These are phyloP conservation scores for Xeromyces bisporus DNA, from an alignment of 495 filamentous ascomycete genomes.

Conservation along the genomic window DNA sequence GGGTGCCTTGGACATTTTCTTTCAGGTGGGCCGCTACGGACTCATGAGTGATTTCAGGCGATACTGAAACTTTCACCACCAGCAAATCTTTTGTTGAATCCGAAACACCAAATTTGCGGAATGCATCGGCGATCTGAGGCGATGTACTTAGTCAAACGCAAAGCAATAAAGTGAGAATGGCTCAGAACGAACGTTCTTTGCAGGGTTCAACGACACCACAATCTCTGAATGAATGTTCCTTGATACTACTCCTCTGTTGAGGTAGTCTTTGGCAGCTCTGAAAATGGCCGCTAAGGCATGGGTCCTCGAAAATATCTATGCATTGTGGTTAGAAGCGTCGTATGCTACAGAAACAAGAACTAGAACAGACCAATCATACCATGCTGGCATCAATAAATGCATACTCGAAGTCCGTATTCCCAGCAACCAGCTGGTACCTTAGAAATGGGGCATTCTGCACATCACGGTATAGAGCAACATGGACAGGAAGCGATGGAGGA, in stretches of 20 bases:
- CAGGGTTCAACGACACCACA: slow-evolving; percentile 63
- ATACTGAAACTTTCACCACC: slow-evolving; percentile 50
- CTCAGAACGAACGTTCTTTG: slow-evolving; percentile 55
- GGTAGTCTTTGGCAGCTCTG: slow-evolving; percentile 51
- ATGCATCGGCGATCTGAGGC: slow-evolving; percentile 82
- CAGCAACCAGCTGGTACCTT: slow-evolving; percentile 60
- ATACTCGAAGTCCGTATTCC: slow-evolving; percentile 76
- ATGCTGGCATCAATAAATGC: slow-evolving; percentile 75
- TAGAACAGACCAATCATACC: slow-evolving; percentile 20
- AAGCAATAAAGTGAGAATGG: background rate
- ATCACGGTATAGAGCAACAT: slow-evolving; percentile 56
- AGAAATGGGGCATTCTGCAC: slow-evolving; percentile 62
- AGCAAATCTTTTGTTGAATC: slow-evolving; percentile 52
- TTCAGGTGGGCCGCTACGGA: slow-evolving; percentile 45
- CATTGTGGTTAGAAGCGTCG: slow-evolving; percentile 5
- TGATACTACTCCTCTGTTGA: slow-evolving; percentile 47
- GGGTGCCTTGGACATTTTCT: slow-evolving; percentile 42
- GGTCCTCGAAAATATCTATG: slow-evolving; percentile 45
- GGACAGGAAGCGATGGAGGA: slow-evolving; percentile 43
- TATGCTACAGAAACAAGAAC: background rate
- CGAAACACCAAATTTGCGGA: slow-evolving; percentile 68
- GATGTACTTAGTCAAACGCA: slow-evolving; percentile 8
- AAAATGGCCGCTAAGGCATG: slow-evolving; percentile 67
- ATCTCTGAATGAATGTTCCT: slow-evolving; percentile 88
- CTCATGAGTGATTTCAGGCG: slow-evolving; percentile 31